Base-by-base conservation (phyloP, 208 protist genomes). In the Naegleria lovaniensis region DNA sequence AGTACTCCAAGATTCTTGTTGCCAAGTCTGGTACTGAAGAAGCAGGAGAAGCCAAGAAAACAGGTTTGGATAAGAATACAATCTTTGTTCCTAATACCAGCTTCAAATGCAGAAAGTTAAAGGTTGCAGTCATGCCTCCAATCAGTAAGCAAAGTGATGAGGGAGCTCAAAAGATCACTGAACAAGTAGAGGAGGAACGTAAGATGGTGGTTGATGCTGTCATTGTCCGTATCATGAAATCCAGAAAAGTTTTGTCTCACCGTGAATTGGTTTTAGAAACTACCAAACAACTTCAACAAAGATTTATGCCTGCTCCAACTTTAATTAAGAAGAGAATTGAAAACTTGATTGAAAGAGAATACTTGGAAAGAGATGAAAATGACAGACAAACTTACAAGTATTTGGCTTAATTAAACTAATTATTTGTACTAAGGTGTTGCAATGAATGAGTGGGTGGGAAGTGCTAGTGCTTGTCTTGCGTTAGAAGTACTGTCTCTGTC, bases 141-240 rank as follows among this genome's bases (percentile, higher is more conserved):
- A 55, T 91, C 25, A 85, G 89, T 51, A 94, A 95, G 86, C 94
- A 96, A 84, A 94, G 91, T 25, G 90, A 93, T 40, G 92, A 93
- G 19, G 94, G 96, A 84, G 88, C 90, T 33, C 75, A 91, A 25
- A 87, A 92, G 41, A 96, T 94, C 13, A 92, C 93, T 55, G 85
- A 94, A 51, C 95, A 96, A 25, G 92, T 96, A 36, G 95, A 96
- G 59, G 95, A 96, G 86, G 96, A 97, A 79, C 91, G 96, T 84
- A 97, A 96, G 90, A 92, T 95, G 92, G 89, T 93, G 48, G 22
- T 97, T 75, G 95, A 97, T 92, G 96, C 96, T 0, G 93, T 94
- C 5, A 95, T 97, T 40, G 96, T 97, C 90, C 93, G 96, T 91
- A 94, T 96, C 43, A 97, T 97, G 96, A 97, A 97, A 90, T 90